These are phyloP conservation scores for Discostella stelligera DNA, from an alignment of 352 stramenopile species.

Conservation along the genomic window DNA sequence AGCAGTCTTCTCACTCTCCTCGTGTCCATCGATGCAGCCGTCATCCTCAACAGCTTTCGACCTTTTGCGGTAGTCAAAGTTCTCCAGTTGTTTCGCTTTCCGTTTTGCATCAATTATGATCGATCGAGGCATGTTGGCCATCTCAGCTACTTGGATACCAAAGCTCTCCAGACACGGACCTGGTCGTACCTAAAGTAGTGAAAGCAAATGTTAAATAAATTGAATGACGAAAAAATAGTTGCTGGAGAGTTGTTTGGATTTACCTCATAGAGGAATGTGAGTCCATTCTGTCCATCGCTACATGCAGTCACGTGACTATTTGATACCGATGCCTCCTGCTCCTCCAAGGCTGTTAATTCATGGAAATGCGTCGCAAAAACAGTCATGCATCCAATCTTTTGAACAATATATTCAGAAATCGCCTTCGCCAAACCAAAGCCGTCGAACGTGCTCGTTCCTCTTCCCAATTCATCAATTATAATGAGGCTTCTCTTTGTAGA, in stretches of 20 bases:
- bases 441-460: conserved; percentile 97
- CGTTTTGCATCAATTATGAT: conserved; percentile 92
- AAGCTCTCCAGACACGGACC: conserved; percentile 97
- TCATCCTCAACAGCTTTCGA: conserved; percentile 18
- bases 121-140: conserved; percentile 91
- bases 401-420: conserved; percentile 96
- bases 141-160: conserved; percentile 97
- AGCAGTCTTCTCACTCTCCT: conserved; percentile 30
- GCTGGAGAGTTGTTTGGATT: conserved; percentile 6
- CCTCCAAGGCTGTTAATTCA: conserved; percentile 93
- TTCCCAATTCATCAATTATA: conserved; percentile 98
- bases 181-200: conserved; percentile 84
- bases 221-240: conserved; percentile 4
- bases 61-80: conserved; percentile 70
- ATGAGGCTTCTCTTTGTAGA: conserved; percentile 92
- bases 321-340: conserved; percentile 81
- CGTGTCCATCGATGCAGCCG: conserved; percentile 8
- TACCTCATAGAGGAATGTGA: conserved; percentile 87
- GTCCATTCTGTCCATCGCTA: conserved; percentile 72
- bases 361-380: conserved; percentile 99
- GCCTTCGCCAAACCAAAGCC: conserved; percentile 95
- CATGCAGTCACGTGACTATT: conserved; percentile 97
- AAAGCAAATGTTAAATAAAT: background rate
- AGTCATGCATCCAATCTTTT: conserved; percentile 84
- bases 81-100: conserved; percentile 94